phyloP scores from a whole-genome alignment of 2,329 filamentous ascomycete species.

The Elsinoe perseae region DNA sequence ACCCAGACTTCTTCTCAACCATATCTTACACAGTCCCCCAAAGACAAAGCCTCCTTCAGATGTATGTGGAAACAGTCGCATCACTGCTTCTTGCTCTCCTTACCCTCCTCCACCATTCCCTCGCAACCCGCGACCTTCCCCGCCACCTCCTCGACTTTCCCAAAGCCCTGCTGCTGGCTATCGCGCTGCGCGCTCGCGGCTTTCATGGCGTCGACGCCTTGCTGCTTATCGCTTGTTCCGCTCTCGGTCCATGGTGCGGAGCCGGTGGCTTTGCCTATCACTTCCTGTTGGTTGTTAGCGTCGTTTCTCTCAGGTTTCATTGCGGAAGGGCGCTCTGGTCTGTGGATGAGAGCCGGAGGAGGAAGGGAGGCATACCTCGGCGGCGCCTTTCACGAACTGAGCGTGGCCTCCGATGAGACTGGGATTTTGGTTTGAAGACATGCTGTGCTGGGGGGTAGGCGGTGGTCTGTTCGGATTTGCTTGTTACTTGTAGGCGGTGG shows the following conservation, averaged over 20 bases:
- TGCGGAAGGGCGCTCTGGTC: neutral
- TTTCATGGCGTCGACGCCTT: conserved; percentile 57
- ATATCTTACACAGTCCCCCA: neutral
- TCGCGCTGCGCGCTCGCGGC: conserved; percentile 51
- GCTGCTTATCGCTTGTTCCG: conserved; percentile 56
- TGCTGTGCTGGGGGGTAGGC: no score
- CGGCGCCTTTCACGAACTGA: conserved; percentile 61
- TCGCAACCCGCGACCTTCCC: conserved; percentile 59
- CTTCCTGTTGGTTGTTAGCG: conserved; percentile 36
- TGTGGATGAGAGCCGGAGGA: neutral
- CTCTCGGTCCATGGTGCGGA: conserved; percentile 56
- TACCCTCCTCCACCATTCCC: conserved; percentile 60
- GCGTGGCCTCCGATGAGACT: conserved; percentile 54
- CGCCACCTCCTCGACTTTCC: conserved; percentile 56
- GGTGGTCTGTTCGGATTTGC: no score
- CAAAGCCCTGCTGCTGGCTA: conserved; percentile 47
- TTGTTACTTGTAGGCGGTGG: no score
- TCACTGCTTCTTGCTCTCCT: conserved; percentile 36
- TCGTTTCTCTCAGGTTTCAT: neutral
- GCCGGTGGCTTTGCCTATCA: conserved; percentile 55
- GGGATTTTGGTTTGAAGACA: conserved; percentile 20
- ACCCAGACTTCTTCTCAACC: no score
- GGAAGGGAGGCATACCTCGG: conserved; percentile 45
- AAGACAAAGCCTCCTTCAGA: neutral
- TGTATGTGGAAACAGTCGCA: neutral